Evolutionary conservation across 208 protist species (phyloP), one percentile per base, ranked within the genome.

Genomic region (Crithidia bombi): DNA sequence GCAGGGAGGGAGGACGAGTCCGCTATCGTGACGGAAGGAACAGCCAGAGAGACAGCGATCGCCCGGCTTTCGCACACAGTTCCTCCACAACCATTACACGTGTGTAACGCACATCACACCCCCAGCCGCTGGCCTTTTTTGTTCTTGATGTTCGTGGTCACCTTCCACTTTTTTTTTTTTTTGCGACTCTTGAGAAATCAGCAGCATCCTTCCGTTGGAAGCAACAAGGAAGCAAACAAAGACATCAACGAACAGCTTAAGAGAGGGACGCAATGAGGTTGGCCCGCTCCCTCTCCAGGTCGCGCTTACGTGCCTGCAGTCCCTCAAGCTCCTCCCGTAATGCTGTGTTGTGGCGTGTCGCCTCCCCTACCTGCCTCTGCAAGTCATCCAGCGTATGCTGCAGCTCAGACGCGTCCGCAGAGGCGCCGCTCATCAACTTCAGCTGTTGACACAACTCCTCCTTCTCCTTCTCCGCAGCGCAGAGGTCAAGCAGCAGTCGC

Each of bases 401-500:
- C 32, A 64, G 35, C 6, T 2, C 66, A 5, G 65, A 32, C 0
- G 57, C 32, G 33, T 75, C 54, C 14, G 70, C 46, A 3, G 44
- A 30, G 0, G 64, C 55, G 26, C 33, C 39, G 21, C 43, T 14
- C n/a, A 49, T 15, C 25, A 33, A 28, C 17, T 46, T 52, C 19
- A 70, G 19, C 51, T 64, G 71, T 15, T 59, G 38, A 14, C 23
- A 11, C 38, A 71, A 33, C 26, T 65, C 57, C 26, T 51, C 64
- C 5, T 30, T 87, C 28, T 69, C 67, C 36, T 58, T 26, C 44
- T 78, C 54, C 43, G 71, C 47, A 0, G 39, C 41, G 39, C 73
- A 71, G 33, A 89, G 66, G 15, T 85, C 70, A 54, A 46, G 41
- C 12, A 94, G 69, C 33, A 80, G 73, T 28, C 58, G 47, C 26